Conservation (phyloP, 2,329 filamentous ascomycete species). For the Trichothecium roseum region DNA sequence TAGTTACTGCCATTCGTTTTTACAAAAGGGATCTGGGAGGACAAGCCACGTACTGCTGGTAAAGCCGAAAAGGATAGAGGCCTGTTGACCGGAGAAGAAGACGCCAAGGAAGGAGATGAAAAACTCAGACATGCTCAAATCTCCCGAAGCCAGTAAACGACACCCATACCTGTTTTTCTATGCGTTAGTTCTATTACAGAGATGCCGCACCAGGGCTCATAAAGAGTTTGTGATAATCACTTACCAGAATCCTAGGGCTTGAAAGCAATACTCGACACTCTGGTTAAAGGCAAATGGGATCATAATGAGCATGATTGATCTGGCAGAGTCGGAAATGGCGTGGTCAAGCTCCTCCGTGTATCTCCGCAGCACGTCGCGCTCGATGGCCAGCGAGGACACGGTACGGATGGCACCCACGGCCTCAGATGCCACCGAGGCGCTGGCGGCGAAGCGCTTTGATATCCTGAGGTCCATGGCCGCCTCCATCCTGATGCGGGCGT, state of each 20-base stretch:
- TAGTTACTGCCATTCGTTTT: too few species aligned
- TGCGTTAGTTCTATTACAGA: too few species aligned
- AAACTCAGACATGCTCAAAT: conserved; percentile 25
- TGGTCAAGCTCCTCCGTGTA: conserved; percentile 19
- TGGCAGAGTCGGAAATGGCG: conserved; percentile 9
- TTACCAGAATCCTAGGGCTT: conserved; percentile 19
- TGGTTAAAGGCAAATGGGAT: conserved; percentile 13
- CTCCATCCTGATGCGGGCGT: conserved; percentile 27
- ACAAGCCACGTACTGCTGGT: conserved; percentile 18
- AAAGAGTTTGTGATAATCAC: too few species aligned
- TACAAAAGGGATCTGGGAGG: not conserved
- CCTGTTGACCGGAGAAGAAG: conserved; percentile 18
- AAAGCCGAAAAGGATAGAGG: conserved; percentile 16
- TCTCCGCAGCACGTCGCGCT: conserved; percentile 19
- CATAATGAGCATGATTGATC: conserved; percentile 11
- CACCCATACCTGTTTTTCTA: conserved; percentile 11
- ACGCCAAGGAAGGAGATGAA: conserved; percentile 31
- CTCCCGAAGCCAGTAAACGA: conserved; percentile 12
- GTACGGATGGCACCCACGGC: conserved; percentile 27
- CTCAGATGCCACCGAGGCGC: conserved; percentile 33
- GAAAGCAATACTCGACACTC: conserved; percentile 14
- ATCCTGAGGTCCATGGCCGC: conserved; percentile 24
- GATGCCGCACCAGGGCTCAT: too few species aligned
- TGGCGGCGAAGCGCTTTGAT: conserved; percentile 22
- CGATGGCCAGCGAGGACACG: conserved; percentile 29